Base-by-base conservation (phyloP, 2,329 filamentous ascomycete genomes). In the Pyricularia pennisetigena region DNA sequence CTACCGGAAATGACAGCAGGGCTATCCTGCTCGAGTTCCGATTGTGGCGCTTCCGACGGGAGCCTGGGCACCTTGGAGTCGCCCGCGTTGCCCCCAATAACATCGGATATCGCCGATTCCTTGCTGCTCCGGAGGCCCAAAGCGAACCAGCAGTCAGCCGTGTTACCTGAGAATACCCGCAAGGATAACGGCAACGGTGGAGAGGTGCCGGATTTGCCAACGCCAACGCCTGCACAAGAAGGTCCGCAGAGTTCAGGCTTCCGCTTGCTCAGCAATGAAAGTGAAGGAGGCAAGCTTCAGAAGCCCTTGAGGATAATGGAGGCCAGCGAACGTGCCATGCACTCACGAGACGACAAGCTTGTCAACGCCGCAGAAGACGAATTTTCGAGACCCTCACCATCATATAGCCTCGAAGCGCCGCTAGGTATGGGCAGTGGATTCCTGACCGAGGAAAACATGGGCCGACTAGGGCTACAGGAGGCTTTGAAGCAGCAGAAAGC, bases 371-470 rank as follows among this genome's bases (percentile, higher is more conserved):
- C 71, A 2, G 66, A 61, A n/a, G 29, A 32, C 24, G 49, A 59
- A 30, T 23, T 35, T n/a, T 35, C 26, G 16, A 32, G 26, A 57
- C 63, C 32, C 3, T 61, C 65, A 63, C 62, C 64, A 12, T 69
- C 70, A 7, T 68, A 70, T 9, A 68, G 68, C 32, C 69, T 71
- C 20, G 71, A 69, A 64, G 69, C 71, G 2, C 65, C 69, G 32
- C 63, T 67, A 8, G 67, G 69, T 54, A 68, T 64, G 16, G 68
- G 54, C 54, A 29, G 35, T 28, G 65, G 72, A 8, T 69, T 72
- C 20, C 68, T 75, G 54, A 75, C 74, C 1, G 71, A 73, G 67
- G 73, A 72, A 57, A 75, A 75, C 65, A 69, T 75, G 20, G 70
- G 69, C 20, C 72, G 70, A 66, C 70, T 74, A n/a, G 69, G 71